Evolutionary conservation across 2,329 filamentous ascomycete genomes (phyloP).

Genomic region (Alternaria atra): DNA sequence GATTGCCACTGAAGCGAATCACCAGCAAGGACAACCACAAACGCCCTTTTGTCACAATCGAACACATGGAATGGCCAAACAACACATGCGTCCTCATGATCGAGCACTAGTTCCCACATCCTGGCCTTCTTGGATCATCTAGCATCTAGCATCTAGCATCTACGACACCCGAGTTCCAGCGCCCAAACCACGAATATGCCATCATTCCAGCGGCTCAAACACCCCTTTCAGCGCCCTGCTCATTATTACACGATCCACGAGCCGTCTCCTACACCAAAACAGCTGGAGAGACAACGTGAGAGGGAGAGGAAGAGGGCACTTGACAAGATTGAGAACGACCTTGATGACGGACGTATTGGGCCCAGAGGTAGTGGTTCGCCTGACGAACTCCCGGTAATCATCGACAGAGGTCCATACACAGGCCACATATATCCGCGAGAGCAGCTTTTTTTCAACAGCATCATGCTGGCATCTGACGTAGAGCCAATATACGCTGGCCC

Average conservation of each 20-base stretch:
- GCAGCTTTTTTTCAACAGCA: conserved; percentile 31
- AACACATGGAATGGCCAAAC: conserved; percentile 12
- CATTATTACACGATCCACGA: conserved; percentile 4
- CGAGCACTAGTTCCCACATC: neutral
- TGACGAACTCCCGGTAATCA: conserved; percentile 19
- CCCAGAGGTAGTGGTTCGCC: conserved; percentile 4
- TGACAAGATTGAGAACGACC: conserved; percentile 8
- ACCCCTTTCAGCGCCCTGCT: conserved; percentile 18
- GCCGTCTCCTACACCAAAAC: neutral
- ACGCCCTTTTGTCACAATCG: conserved; percentile 19
- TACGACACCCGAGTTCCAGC: neutral
- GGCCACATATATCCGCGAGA: conserved; percentile 20
- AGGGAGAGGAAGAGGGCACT: neutral
- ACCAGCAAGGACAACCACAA: conserved; percentile 21
- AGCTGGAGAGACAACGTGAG: conserved; percentile 1
- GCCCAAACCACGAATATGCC: conserved; percentile 14
- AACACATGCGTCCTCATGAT: conserved; percentile 2
- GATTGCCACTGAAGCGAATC: conserved; percentile 3
- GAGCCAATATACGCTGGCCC: conserved; percentile 9
- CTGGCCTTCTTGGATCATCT: neutral
- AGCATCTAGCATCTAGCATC: neutral
- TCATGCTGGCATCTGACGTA: conserved; percentile 24
- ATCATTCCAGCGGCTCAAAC: conserved; percentile 20
- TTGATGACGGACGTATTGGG: conserved; percentile 9
- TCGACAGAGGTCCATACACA: conserved; percentile 24